These are phyloP conservation scores for Musa beccarii DNA, from an alignment of 176 grass and related monocot genomes.

Conservation along the genomic window DNA sequence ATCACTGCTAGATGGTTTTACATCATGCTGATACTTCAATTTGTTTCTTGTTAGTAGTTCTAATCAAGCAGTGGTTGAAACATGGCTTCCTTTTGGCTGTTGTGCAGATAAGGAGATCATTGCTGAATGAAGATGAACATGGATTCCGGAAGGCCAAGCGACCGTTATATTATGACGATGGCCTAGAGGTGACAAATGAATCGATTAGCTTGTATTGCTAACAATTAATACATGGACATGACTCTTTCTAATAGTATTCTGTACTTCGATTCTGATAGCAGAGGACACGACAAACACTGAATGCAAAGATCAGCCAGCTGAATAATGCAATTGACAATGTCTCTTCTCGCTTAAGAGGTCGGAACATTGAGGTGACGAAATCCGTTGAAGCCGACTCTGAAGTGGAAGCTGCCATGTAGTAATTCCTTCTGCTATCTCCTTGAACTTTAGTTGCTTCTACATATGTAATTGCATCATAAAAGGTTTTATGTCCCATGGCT, in stretches of 20 bases:
- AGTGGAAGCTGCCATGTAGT: slow-evolving; percentile 36
- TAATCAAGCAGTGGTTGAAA: background rate
- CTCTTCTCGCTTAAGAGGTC: slow-evolving; percentile 37
- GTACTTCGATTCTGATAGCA: slow-evolving; percentile 17
- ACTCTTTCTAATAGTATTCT: slow-evolving; percentile 8
- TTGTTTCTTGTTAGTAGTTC: too few relatives aligned
- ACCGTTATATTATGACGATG: slow-evolving; percentile 43
- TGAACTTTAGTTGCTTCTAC: too few relatives aligned
- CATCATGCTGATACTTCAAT: too few relatives aligned
- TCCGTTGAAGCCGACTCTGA: slow-evolving; percentile 32
- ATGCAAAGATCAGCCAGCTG: slow-evolving; percentile 55
- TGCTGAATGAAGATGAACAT: slow-evolving; percentile 49
- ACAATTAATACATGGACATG: background rate
- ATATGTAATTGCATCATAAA: too few relatives aligned
- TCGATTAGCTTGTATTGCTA: background rate
- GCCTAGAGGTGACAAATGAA: slow-evolving; percentile 33
- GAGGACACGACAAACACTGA: slow-evolving; percentile 60
- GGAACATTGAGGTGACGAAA: slow-evolving; percentile 35
- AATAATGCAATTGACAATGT: slow-evolving; percentile 59
- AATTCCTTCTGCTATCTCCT: too few relatives aligned
- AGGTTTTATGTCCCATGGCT: too few relatives aligned
- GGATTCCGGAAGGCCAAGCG: slow-evolving; percentile 28
- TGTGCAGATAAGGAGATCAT: slow-evolving; percentile 51
- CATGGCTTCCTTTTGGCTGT: background rate
- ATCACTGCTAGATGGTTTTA: too few relatives aligned